Base-by-base conservation (phyloP, 208 protist genomes). In the Lotmaria passim region DNA sequence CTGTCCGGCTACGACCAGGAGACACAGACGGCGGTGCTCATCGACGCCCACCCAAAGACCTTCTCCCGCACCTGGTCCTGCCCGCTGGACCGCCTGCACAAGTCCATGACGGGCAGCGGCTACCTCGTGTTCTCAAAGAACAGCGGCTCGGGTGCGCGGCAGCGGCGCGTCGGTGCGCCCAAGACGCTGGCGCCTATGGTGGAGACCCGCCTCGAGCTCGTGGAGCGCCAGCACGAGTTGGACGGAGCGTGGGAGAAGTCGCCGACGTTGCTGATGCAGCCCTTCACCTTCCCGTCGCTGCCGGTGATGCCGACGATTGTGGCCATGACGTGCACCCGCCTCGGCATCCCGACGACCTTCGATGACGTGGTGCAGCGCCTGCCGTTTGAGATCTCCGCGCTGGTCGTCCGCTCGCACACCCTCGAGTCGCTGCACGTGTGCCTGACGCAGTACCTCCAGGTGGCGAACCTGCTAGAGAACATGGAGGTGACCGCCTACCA, bases 1-100 rank as follows among this genome's bases (percentile, higher is more conserved):
- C 77, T 96, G 15, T 78, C 87, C 46, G 91, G 87, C 47, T 96
- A 95, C 80, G 89, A 96, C 73, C 58, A 80, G 73, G 91, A 96
- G 74, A 85, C 83, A 43, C 91, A 96, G 64, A 91, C 81, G 53
- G 91, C 79, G 12, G 58, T 91, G 56, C 81, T 94, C 53, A 89
- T 96, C 65, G 91, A 96, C 65, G 87, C 87, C 1, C 81, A 94
- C 51, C 86, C 89, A 26, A 96, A 93, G 73, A 93, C 75, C 17
- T 96, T 94, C 75, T 87, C 86, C 21, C 82, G 82, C 31, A 89
- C 80, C 47, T 96, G 91, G 89, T 89, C 79, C 24, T 93, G 87
- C 64, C 69, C 89, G 36, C 78, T 96, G 41, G 89, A 96, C 41
- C 85, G 91, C 30, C 76, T 96, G 57, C 91, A 96, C 80, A 91